Evolutionary conservation across 129 eudicot genomes (phyloP), one percentile per base, ranked within the genome.

Genomic region (carrot (Daucus carota)): DNA sequence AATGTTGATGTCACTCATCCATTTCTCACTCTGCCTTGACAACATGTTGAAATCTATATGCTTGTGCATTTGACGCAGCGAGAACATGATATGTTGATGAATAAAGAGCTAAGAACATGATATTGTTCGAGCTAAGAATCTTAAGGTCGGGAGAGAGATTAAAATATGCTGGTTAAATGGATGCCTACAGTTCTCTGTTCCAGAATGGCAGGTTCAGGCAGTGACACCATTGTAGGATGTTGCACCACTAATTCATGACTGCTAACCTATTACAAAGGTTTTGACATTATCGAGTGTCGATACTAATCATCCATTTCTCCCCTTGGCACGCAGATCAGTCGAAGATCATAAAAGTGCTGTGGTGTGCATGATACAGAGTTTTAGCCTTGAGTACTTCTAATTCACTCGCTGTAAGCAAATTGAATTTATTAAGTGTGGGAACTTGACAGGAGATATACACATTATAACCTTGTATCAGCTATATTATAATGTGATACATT

Each of bases 261-360:
- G 85, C 29, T 91, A 93, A 93, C 97, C 97, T 73, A 91, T 91
- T 71, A 86, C 76, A 67, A 91, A 88, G 84, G 93, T 91, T 70
- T 69, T 91, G 80, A 91, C 97, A 31, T 75, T 86, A 40, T 88
- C 93, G 74, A 93, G 88, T 43, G 92, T 91, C 34, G 97, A 91
- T 75, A 84, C 92, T 15, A 84, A 83, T 82, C 92, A 91, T 79
- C 93, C 97, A 12, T 91, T 91, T 73, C 81, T 91, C 22, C 92
- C 93, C 40, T 81, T 91, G 84, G 92, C 97, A 73, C 83, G 97
- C n/a, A 79, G 84, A 68, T 86, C 83, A 10, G 97, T 91, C 68
- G 97, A 91, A 88, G 97, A 91, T 48, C 90, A 91, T 81, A 88
- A n/a, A n/a, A n/a, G n/a, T n/a, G n/a, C n/a, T n/a, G n/a, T n/a